A percentile compares a stretch with the other conserved stretches of the same genome.
Evolutionary conservation across 2,329 filamentous ascomycete species (phyloP).

Genomic region (Rhynchosporium graminicola): DNA sequence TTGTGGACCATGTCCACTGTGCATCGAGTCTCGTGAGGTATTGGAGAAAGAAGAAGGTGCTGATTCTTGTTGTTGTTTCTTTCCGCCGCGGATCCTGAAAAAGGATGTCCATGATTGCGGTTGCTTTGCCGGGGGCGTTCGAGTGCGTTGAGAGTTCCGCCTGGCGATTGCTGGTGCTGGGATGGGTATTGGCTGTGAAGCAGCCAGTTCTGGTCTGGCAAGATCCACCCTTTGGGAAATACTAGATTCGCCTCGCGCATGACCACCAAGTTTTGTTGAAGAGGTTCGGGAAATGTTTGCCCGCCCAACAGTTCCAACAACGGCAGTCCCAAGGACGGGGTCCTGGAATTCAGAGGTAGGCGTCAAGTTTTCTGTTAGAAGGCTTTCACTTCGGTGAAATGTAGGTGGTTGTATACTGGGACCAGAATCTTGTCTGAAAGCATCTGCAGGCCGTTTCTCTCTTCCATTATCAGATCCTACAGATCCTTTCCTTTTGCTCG

Average conservation of each 20-base stretch:
- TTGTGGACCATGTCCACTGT: constrained; percentile 41
- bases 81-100: constrained; percentile 56
- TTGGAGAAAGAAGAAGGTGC: constrained; percentile 84
- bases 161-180: constrained; percentile 46
- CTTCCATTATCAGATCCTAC: constrained; percentile 41
- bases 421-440: constrained; percentile 30
- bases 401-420: constrained; percentile 21
- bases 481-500: constrained; percentile 53
- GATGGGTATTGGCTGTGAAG: constrained; percentile 37
- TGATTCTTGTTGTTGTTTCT: constrained; percentile 55
- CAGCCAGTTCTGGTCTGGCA: constrained; percentile 20
- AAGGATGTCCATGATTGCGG: constrained; percentile 67
- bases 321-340: constrained; percentile 50
- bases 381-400: constrained; percentile 28
- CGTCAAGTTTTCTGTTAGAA: constrained; percentile 36
- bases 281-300: constrained; percentile 49
- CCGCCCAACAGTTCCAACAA: constrained; percentile 49
- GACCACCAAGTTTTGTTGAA: constrained; percentile 44
- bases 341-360: constrained; percentile 37
- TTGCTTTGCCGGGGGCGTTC: constrained; percentile 43
- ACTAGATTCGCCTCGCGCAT: constrained; percentile 50
- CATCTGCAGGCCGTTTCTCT: constrained; percentile 38
- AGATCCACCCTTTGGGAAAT: constrained; percentile 55
- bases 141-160: constrained; percentile 1
- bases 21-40: constrained; percentile 85